Percentiles rank a stretch among this genome's conserved stretches.
Evolutionary conservation across 1,284 basidiomycete species (phyloP).

Genomic region (Malassezia brasiliensis): DNA sequence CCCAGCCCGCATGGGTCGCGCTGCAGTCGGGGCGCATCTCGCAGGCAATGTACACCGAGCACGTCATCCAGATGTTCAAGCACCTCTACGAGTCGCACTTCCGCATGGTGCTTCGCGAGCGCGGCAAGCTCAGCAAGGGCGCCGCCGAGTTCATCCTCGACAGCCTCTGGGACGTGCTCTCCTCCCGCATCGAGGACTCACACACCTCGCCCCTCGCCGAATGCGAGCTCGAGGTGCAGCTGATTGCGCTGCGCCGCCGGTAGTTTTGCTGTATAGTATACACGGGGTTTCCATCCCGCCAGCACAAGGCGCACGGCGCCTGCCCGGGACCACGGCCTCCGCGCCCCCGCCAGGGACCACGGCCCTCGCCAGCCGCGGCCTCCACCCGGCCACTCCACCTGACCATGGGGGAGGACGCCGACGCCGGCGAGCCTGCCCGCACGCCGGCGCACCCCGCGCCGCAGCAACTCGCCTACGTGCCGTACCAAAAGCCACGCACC

Average conservation of each 20-base stretch:
- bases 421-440: too few species aligned
- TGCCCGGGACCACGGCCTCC: too few species aligned
- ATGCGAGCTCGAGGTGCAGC: constrained; percentile 48
- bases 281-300: too few species aligned
- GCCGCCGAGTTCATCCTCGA: constrained; percentile 49
- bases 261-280: constrained; percentile 6
- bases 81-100: constrained; percentile 50
- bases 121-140: constrained; percentile 46
- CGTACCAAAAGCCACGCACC: too few species aligned
- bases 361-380: too few species aligned
- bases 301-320: too few species aligned
- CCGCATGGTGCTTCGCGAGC: constrained; percentile 45
- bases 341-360: too few species aligned
- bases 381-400: too few species aligned
- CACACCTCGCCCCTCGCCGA: constrained; percentile 25
- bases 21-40: constrained; percentile 47
- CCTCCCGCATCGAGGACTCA: constrained; percentile 21
- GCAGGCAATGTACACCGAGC: constrained; percentile 46
- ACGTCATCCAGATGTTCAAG: constrained; percentile 48
- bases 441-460: too few species aligned
- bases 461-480: too few species aligned
- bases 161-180: constrained; percentile 48
- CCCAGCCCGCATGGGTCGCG: constrained; percentile 49
- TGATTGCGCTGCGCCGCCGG: constrained; percentile 42
- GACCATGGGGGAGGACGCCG: too few species aligned